phyloP scores from a whole-genome alignment of 768 basidiomycete genomes.

The Tylopilus felleus region DNA sequence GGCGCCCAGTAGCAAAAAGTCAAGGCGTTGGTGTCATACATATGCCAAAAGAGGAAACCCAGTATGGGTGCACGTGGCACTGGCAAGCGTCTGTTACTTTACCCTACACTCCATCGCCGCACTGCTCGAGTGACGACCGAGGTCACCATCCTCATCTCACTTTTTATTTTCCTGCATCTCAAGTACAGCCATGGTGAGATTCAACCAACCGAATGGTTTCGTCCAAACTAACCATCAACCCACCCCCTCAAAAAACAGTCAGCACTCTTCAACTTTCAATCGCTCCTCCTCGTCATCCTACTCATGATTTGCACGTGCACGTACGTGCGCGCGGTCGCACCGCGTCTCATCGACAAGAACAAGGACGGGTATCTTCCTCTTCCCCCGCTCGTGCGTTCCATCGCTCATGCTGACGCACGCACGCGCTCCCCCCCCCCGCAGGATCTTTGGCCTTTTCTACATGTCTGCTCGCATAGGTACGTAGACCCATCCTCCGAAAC shows the following conservation, averaged over 20 bases:
- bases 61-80: neutral
- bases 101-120: neutral
- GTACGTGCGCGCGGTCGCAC: constrained; percentile 87
- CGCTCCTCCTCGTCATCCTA: constrained; percentile 88
- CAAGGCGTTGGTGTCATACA: no score
- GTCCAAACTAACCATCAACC: neutral
- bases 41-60: neutral
- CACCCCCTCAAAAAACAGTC: constrained; percentile 47
- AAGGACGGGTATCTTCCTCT: constrained; percentile 73
- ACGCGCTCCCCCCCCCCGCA: constrained; percentile 37
- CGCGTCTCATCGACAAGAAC: constrained; percentile 87
- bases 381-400: neutral
- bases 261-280: constrained; percentile 97
- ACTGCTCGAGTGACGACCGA: neutral
- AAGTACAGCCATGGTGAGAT: constrained; percentile 18
- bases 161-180: neutral
- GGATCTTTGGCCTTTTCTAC: constrained; percentile 90
- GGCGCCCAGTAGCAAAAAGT: no score
- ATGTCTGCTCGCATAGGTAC: constrained; percentile 94
- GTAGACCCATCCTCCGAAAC: constrained; percentile 21
- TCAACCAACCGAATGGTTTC: neutral
- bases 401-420: neutral
- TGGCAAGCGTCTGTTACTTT: neutral
- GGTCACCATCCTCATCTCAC: neutral
- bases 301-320: constrained; percentile 97